Evolutionary conservation across 2,329 filamentous ascomycete species (phyloP).

Genomic region (Pezicula rhizophila): DNA sequence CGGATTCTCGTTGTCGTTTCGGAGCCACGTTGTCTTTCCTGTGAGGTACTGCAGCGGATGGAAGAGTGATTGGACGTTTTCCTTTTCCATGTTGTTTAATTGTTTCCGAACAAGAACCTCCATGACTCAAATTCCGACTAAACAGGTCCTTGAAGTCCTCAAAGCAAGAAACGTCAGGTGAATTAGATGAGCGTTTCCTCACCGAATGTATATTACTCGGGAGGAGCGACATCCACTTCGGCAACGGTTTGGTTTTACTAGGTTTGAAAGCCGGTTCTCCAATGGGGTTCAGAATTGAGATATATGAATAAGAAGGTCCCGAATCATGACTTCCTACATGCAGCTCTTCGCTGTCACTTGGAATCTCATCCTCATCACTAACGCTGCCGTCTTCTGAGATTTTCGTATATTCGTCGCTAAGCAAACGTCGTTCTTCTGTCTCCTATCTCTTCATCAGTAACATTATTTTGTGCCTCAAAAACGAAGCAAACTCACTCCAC

Average conservation of each 20-base stretch:
- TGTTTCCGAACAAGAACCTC: no score
- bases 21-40: not conserved
- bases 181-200: not conserved
- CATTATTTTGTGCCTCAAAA: no score
- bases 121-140: no score
- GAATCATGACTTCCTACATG: slow-evolving; percentile 1
- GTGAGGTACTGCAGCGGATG: not conserved
- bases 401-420: slow-evolving; percentile 14
- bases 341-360: slow-evolving; percentile 9
- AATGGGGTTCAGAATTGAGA: slow-evolving; percentile 44
- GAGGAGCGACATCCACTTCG: slow-evolving; percentile 29
- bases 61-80: not conserved
- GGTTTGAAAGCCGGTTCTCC: slow-evolving; percentile 41
- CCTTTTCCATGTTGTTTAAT: not conserved
- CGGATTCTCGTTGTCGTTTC: not conserved
- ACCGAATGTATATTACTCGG: slow-evolving; percentile 16
- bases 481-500: no score
- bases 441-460: not conserved
- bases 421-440: slow-evolving; percentile 7
- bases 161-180: not conserved
- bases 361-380: slow-evolving; percentile 2
- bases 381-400: slow-evolving; percentile 13
- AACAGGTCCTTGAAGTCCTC: not conserved
- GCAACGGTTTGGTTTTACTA: slow-evolving; percentile 45
- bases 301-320: slow-evolving; percentile 34